These are phyloP conservation scores for Xylaria sp. DNA, from an alignment of 2,329 filamentous ascomycete species.

Conservation along the genomic window DNA sequence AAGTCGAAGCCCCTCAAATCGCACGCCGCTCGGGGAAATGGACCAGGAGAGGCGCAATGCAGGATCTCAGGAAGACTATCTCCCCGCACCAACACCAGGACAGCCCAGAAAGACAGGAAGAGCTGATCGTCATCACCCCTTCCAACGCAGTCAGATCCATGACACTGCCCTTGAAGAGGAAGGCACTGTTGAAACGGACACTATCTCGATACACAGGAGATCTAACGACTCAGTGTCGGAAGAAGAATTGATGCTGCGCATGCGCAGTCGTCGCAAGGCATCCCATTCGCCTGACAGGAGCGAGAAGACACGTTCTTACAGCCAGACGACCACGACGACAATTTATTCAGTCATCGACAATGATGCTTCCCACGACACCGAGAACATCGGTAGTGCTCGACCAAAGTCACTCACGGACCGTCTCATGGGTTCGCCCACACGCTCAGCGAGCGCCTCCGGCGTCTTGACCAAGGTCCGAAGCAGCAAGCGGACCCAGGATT, in stretches of 20 bases:
- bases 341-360: slow-evolving; percentile 74
- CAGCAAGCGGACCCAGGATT: slow-evolving; percentile 65
- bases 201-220: slow-evolving; percentile 69
- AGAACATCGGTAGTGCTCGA: slow-evolving; percentile 73
- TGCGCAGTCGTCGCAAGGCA: slow-evolving; percentile 73
- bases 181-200: slow-evolving; percentile 67
- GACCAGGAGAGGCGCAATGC: slow-evolving; percentile 79
- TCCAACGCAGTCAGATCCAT: slow-evolving; percentile 67
- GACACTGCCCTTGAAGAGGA: slow-evolving; percentile 61
- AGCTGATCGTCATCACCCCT: slow-evolving; percentile 79
- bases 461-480: slow-evolving; percentile 74
- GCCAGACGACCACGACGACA: slow-evolving; percentile 79
- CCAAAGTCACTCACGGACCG: slow-evolving; percentile 68
- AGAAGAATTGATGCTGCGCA: slow-evolving; percentile 83
- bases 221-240: slow-evolving; percentile 77
- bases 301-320: slow-evolving; percentile 76
- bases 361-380: slow-evolving; percentile 75
- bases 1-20: slow-evolving; percentile 77
- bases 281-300: slow-evolving; percentile 70
- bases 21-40: slow-evolving; percentile 92
- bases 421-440: slow-evolving; percentile 57
- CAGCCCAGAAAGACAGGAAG: slow-evolving; percentile 92
- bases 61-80: slow-evolving; percentile 84
- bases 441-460: slow-evolving; percentile 64
- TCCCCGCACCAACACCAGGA: slow-evolving; percentile 93